Conservation (phyloP, 345 rosid species). For the Orychophragmus violaceus region DNA sequence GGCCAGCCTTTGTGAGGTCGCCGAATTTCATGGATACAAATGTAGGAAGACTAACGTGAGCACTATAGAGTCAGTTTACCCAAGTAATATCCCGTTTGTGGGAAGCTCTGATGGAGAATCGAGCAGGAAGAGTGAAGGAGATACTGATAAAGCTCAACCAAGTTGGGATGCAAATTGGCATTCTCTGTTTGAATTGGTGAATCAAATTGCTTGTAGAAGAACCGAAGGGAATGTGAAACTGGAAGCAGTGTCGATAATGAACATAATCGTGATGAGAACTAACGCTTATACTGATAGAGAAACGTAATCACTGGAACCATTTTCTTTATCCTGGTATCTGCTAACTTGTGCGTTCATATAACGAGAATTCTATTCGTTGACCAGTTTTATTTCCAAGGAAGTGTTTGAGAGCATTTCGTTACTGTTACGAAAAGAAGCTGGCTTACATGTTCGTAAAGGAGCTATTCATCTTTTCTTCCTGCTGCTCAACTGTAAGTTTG, state of each 20-base stretch:
- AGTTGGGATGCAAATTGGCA: slow-evolving; percentile 50
- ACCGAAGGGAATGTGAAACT: slow-evolving; percentile 48
- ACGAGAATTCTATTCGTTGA: slow-evolving; percentile 1
- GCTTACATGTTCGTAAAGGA: slow-evolving; percentile 53
- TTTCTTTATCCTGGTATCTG: background rate
- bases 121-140: slow-evolving; percentile 22
- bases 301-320: slow-evolving; percentile 41
- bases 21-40: slow-evolving; percentile 29
- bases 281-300: slow-evolving; percentile 56
- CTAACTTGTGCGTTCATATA: background rate
- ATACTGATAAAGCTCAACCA: slow-evolving; percentile 19
- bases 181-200: slow-evolving; percentile 51
- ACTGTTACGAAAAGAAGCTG: slow-evolving; percentile 51
- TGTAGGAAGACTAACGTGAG: slow-evolving; percentile 7
- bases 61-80: background rate
- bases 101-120: slow-evolving; percentile 25
- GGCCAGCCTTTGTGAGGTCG: slow-evolving; percentile 20
- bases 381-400: slow-evolving; percentile 48
- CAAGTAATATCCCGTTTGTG: slow-evolving; percentile 5
- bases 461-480: slow-evolving; percentile 57
- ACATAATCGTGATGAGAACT: slow-evolving; percentile 53
- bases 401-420: slow-evolving; percentile 48
- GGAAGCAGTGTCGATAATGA: slow-evolving; percentile 79
- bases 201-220: slow-evolving; percentile 38
- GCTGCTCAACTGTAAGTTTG: slow-evolving; percentile 67